Evolutionary conservation across 495 filamentous ascomycete genomes (phyloP).

Genomic region (Neurospora sp.): DNA sequence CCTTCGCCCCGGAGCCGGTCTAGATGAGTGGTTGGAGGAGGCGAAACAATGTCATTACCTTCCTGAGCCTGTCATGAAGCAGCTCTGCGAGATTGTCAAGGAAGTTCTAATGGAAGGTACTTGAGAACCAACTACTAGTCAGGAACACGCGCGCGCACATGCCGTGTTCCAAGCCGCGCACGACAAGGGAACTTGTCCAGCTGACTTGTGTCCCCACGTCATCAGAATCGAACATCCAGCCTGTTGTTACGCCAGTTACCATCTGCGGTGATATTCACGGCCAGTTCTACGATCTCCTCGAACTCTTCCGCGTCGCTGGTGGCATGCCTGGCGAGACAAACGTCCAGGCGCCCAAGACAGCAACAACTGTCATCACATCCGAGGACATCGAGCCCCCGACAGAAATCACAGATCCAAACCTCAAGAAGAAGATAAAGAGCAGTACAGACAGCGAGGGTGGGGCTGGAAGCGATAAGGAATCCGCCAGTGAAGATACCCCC

Average conservation of each 20-base stretch:
- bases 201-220: background rate
- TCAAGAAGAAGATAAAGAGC: slow-evolving; percentile 67
- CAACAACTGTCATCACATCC: slow-evolving; percentile 60
- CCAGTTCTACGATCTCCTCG: slow-evolving; percentile 96
- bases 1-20: slow-evolving; percentile 66
- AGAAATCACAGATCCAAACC: slow-evolving; percentile 72
- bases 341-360: slow-evolving; percentile 51
- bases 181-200: background rate
- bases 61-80: slow-evolving; percentile 93
- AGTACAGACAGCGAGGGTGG: slow-evolving; percentile 21
- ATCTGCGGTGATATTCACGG: slow-evolving; percentile 98
- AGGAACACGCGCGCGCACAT: background rate
- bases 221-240: slow-evolving; percentile 93
- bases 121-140: slow-evolving; percentile 7
- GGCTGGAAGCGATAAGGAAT: slow-evolving; percentile 17
- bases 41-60: slow-evolving; percentile 96
- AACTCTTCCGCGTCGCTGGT: slow-evolving; percentile 91
- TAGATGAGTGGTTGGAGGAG: slow-evolving; percentile 93
- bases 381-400: slow-evolving; percentile 82
- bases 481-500: slow-evolving; percentile 30
- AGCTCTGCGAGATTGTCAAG: slow-evolving; percentile 96
- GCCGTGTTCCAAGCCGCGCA: background rate
- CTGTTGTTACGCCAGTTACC: slow-evolving; percentile 91
- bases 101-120: slow-evolving; percentile 94
- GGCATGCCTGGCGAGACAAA: slow-evolving; percentile 80